A percentile compares a stretch with the other conserved stretches of the same genome.
These are phyloP conservation scores for Mucor mucedo DNA, from an alignment of 371 early-diverging fungal genomes.

Conservation along the genomic window DNA sequence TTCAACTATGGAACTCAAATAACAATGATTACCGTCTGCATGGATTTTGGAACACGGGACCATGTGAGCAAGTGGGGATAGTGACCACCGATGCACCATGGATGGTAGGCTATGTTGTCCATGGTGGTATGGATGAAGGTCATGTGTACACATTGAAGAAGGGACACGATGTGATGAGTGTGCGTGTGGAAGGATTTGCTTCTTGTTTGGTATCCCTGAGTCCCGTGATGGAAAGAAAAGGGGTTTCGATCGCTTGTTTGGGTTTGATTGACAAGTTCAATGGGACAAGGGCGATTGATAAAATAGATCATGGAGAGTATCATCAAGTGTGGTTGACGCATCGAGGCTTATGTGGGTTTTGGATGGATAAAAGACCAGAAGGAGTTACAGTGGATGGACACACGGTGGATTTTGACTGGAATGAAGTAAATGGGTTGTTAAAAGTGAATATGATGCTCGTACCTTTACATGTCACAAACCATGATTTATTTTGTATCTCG, in stretches of 20 bases:
- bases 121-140: constrained; percentile 20
- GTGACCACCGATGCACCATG: not conserved
- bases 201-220: constrained; percentile 15
- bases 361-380: constrained; percentile 8
- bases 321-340: constrained; percentile 16
- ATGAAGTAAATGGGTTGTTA: constrained; percentile 10
- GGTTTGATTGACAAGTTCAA: constrained; percentile 34
- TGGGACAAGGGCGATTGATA: constrained; percentile 12
- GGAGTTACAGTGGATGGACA: not conserved
- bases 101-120: constrained; percentile 13
- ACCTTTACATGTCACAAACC: not conserved
- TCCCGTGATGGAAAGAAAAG: not conserved
- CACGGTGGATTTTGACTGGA: constrained; percentile 5
- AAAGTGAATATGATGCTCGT: constrained; percentile 17
- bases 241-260: constrained; percentile 24
- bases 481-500: constrained; percentile 13
- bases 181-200: constrained; percentile 6
- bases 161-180: not conserved
- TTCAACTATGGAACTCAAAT: constrained; percentile 16
- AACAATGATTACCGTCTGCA: constrained; percentile 17
- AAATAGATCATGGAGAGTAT: not conserved
- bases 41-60: constrained; percentile 30
- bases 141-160: not conserved
- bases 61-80: constrained; percentile 3
- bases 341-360: constrained; percentile 19